Percentiles rank a stretch among this genome's conserved stretches.
These are phyloP conservation scores for Fusarium robinianum DNA, from an alignment of 2,329 filamentous ascomycete genomes.

Conservation along the genomic window DNA sequence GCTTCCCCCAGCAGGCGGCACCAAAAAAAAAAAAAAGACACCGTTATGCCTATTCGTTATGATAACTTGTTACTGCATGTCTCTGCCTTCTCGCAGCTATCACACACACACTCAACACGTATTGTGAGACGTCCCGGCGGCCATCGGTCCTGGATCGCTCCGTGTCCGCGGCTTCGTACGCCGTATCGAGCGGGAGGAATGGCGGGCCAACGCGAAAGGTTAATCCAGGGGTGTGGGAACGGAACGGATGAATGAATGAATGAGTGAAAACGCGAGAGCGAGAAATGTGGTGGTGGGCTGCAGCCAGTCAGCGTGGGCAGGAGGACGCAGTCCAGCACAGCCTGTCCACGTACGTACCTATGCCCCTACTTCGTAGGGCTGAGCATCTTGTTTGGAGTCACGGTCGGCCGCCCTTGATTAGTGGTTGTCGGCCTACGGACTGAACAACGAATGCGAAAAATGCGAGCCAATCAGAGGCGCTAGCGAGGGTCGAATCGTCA, in stretches of 20 bases:
- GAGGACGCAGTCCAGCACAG: conserved; percentile 5
- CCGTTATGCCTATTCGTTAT: conserved; percentile 8
- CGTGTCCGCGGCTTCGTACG: conserved; percentile 26
- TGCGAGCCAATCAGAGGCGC: conserved; percentile 20
- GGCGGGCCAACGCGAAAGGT: conserved; percentile 11
- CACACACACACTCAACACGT: conserved; percentile 1
- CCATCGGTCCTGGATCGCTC: conserved; percentile 12
- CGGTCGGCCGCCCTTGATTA: conserved; percentile 22
- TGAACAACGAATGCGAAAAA: conserved; percentile 18
- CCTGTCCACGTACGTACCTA: conserved; percentile 18
- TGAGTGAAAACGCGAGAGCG: conserved; percentile 13
- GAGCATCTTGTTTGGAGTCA: conserved; percentile 28
- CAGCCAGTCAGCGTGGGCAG: conserved; percentile 14
- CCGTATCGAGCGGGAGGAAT: conserved; percentile 8
- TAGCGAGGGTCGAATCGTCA: conserved; percentile 10
- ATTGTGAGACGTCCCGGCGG: not conserved
- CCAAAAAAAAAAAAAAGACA: no score
- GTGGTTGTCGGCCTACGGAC: conserved; percentile 10
- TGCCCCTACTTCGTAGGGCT: conserved; percentile 26
- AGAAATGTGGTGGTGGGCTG: conserved; percentile 5
- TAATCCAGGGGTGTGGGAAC: no score
- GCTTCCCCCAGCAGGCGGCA: conserved; percentile 3
- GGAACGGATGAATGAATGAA: conserved; percentile 10
- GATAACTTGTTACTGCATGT: no score
- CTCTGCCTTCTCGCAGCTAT: conserved; percentile 2